Base-by-base conservation (phyloP, 2,329 filamentous ascomycete species). In the Diaporthe australafricana region DNA sequence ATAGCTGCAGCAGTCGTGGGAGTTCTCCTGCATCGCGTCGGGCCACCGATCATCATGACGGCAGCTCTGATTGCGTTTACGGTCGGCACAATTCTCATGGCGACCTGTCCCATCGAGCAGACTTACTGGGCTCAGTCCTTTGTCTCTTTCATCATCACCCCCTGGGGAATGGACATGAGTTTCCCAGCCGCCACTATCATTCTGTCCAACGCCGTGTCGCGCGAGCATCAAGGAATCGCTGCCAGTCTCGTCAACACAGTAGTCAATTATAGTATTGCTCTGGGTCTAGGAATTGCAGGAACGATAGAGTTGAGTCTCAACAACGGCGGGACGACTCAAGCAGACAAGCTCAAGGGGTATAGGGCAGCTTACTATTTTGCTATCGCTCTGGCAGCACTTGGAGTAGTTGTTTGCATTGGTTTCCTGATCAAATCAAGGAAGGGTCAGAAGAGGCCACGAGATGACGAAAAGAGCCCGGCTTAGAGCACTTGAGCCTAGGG, bases 251-350 rank as follows among this genome's bases (percentile, higher is more conserved):
- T 90, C 68, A 87, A 84, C 72, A 89, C 87, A 0, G 79, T 88
- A 35, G 84, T 90, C 62, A 89, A 90, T 76, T 90, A 90, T 75
- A 85, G 82, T 72, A 89, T 89, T 47, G 85, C 84, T 0, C 77
- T 89, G 16, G 85, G 84, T 1, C 79, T 90, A 6, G 88, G 87
- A 0, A 84, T 90, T 69, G 87, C 87, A 0, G 87, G 86, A 0
- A 89, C 86, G 0, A 83, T 89, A 9, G 86, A 89, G 74, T 78
- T 79, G 2, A 79, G 87, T 40, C 80, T 86, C 53, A 75, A 76
- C 53, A 67, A 73, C 22, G 75, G 76, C 17, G 75, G 75, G 9
- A n/a, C 17, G 25, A 76, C 75, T 4, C 32, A 70, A 8, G 57
- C 14, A 1, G 73, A 75, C 17, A 55, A 53, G 32, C 40, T 76